Conservation (phyloP, 345 rosid genomes). For the Salix brachista region DNA sequence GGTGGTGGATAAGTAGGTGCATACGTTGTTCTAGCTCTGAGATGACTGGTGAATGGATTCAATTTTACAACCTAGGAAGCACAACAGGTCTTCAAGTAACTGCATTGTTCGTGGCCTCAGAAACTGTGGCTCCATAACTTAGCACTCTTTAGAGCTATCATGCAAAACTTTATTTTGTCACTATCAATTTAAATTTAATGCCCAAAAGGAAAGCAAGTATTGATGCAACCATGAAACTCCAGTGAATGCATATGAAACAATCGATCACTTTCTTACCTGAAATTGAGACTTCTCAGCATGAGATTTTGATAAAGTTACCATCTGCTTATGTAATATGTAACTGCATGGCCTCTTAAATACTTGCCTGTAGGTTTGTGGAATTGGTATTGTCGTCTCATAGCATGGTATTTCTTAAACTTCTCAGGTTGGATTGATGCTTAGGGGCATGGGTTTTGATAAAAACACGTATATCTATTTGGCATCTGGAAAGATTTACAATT, state of each 20-base stretch:
- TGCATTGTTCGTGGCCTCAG: background rate
- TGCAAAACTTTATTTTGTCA: background rate
- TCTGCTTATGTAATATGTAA: background rate
- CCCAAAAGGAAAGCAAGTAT: background rate
- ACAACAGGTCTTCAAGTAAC: background rate
- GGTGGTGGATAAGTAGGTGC: background rate
- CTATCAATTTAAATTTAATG: background rate
- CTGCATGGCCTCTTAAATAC: background rate
- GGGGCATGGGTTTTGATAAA: slow-evolving; percentile 97
- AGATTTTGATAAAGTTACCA: background rate
- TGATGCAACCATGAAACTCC: background rate
- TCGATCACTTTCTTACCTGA: background rate
- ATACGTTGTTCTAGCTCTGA: background rate
- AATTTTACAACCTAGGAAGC: background rate
- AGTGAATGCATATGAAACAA: background rate
- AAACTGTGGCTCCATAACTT: background rate
- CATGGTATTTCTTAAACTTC: slow-evolving; percentile 13
- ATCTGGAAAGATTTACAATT: slow-evolving; percentile 89
- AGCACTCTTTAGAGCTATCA: background rate
- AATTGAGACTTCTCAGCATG: background rate
- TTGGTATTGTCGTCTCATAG: background rate
- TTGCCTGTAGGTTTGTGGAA: background rate
- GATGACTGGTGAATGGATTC: background rate
- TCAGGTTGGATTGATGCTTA: slow-evolving; percentile 96
- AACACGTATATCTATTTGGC: slow-evolving; percentile 82